Evolutionary conservation across 2,329 filamentous ascomycete genomes (phyloP).

Genomic region (Thyridium curvatum): DNA sequence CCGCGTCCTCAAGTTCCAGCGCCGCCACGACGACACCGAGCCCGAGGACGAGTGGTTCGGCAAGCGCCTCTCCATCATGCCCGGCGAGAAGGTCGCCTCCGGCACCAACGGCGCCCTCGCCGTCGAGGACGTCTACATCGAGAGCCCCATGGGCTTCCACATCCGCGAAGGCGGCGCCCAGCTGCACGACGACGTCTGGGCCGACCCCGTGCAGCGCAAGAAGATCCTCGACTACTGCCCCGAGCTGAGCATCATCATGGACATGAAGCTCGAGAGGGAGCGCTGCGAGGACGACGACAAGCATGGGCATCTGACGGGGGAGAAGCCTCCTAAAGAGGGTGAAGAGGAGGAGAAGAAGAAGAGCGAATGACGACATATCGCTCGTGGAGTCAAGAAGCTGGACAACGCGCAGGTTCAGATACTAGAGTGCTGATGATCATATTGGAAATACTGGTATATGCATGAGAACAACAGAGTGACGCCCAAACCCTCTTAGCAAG

Average conservation of each 20-base stretch:
- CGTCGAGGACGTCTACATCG: conserved; percentile 39
- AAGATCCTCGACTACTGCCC: conserved; percentile 48
- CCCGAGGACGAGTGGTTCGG: conserved; percentile 49
- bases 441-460: too few species aligned
- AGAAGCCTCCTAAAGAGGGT: conserved; percentile 3
- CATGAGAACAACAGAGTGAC: too few species aligned
- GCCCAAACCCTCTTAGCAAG: too few species aligned
- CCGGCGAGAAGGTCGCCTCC: conserved; percentile 37
- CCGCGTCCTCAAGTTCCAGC: conserved; percentile 38
- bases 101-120: conserved; percentile 32
- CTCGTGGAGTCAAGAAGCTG: too few species aligned
- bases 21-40: conserved; percentile 38
- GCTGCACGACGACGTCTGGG: conserved; percentile 37
- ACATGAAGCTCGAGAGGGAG: conserved; percentile 45
- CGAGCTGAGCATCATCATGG: conserved; percentile 44
- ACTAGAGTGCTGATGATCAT: too few species aligned
- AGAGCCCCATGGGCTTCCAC: conserved; percentile 46
- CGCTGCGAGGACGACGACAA: conserved; percentile 26
- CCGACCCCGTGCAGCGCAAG: conserved; percentile 28
- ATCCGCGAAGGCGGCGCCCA: conserved; percentile 32
- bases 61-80: conserved; percentile 35
- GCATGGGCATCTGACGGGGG: conserved; percentile 9
- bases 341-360: conserved; percentile 3
- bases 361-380: too few species aligned
- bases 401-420: too few species aligned